Base-by-base conservation (phyloP, 192 early-diverging fungal genomes). In the Backusella parvicylindrica region DNA sequence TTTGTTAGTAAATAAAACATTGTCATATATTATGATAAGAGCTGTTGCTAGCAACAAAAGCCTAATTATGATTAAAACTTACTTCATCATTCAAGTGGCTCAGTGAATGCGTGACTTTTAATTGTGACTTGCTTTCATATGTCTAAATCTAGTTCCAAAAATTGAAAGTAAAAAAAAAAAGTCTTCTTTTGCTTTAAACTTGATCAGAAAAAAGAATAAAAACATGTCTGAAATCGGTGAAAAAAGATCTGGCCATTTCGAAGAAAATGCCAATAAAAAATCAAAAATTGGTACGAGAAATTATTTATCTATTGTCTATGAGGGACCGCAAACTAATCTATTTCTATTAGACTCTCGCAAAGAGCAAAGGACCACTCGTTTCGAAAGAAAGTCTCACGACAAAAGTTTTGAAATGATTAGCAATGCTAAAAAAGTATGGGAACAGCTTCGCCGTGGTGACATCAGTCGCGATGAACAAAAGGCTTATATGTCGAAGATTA, bases 351-450 rank as follows among this genome's bases (percentile, higher is more conserved):
- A 86, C 26, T 79, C 86, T 56, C 88, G 86, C 65, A 81, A 83
- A 79, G 83, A 87, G 66, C 88, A 89, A 76, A 89, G 85, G 78
- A 81, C 71, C 18, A 78, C 84, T 43, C 79, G 78, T 53, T 77
- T 71, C 13, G 91, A 94, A 77, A 88, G 94, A 30, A 89, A 90
- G 77, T 75, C 81, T 7, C 81, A 87, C 43, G 86, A 91, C 72
- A 91, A 92, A 6, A 85, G 88, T 35, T 88, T 87, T n/a, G 87
- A 89, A 72, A 81, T 96, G 43, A 92, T 95, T 70, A 50, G 83
- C 33, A 80, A 86, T 30, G 91, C 91, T 23, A 95, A 96, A 81
- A 90, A 86, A 70, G 79, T 94, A 41, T 98, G 96, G 96, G 96
- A 98, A 77, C 77, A 85, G 67, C 84, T 98, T 63, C 87, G 96